Evolutionary conservation across 495 filamentous ascomycete genomes (phyloP), one percentile per base, ranked within the genome.

Genomic region (Penicillium psychrofluorescens): DNA sequence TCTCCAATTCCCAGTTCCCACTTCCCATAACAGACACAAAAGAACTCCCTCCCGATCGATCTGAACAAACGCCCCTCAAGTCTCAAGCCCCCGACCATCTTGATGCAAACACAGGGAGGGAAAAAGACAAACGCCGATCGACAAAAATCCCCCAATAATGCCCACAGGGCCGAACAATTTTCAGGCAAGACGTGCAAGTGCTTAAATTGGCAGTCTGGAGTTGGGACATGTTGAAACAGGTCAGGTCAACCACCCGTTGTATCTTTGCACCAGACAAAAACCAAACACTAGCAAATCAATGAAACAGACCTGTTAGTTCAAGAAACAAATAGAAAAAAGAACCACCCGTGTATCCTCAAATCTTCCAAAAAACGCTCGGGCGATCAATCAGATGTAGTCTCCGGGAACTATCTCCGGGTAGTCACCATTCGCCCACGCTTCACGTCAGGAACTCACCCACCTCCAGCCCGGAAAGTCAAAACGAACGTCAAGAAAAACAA

Each of bases 331-430:
- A 22, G 22, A 4, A 22, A 22, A 22, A 22, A 22, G 6, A 16
- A 4, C 1, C 1, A 22, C 2, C 22, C 22, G 6, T 22, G 22
- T 22, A 22, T 22, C 22, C 22, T 22, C 38, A 22, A 27, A 28
- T n/a, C 12, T 32, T 29, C 9, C 34, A 43, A 39, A 28, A 42
- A 46, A 38, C 22, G 30, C 32, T 11, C 4, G 22, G 22, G 4
- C 2, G 29, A 28, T 34, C 2, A 0, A 34, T 34, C 32, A 11
- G 4, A 34, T 34, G 22, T 28, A 31, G 35, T 35, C 8, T 16
- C 14, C 33, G 36, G 56, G 48, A 45, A 56, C 46, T 35, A 38
- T 51, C 36, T 47, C 49, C 56, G 53, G 45, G 22, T 16, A 6
- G 8, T 13, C 38, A 36, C 30, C 29, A 56, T 56, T 56, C 43